These are phyloP conservation scores for Akebia trifoliata DNA, from an alignment of 164 flowering plant genomes.

Conservation along the genomic window DNA sequence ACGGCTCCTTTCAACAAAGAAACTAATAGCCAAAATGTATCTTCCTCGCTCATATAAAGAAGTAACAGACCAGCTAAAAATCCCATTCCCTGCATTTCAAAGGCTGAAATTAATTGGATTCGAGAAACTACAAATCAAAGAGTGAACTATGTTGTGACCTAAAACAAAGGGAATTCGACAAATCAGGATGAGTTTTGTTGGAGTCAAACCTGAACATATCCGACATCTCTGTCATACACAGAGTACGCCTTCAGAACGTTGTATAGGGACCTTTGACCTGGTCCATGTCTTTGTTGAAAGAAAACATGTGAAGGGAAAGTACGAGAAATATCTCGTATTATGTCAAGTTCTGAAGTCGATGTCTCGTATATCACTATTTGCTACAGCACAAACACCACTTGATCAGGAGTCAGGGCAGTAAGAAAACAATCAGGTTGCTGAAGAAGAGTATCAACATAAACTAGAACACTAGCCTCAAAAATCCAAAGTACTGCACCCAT, in stretches of 20 bases:
- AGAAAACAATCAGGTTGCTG: neutral
- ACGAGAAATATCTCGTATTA: constrained; percentile 96
- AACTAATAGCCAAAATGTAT: constrained; percentile 96
- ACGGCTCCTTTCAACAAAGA: constrained; percentile 95
- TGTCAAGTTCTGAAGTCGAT: constrained; percentile 90
- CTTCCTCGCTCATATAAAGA: constrained; percentile 99
- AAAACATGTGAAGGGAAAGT: constrained; percentile 97
- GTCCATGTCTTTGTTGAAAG: constrained; percentile 99
- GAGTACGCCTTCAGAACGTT: constrained; percentile 97
- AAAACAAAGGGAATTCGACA: neutral
- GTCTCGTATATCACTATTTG: constrained; percentile 96
- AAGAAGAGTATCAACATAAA: neutral
- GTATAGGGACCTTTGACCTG: constrained; percentile 99
- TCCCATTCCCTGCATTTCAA: constrained; percentile 87
- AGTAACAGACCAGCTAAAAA: constrained; percentile 92
- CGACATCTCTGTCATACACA: constrained; percentile 95
- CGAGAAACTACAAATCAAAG: neutral
- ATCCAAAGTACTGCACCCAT: too few relatives aligned
- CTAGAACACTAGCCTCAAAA: neutral
- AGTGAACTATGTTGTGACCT: neutral
- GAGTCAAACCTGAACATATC: constrained; percentile 85
- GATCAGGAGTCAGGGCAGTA: constrained; percentile 14
- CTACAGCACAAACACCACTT: constrained; percentile 39
- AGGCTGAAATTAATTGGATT: constrained; percentile 6
- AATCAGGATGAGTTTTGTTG: neutral